Base-by-base conservation (phyloP, 208 protist genomes). In the Crithidia acanthocephali region DNA sequence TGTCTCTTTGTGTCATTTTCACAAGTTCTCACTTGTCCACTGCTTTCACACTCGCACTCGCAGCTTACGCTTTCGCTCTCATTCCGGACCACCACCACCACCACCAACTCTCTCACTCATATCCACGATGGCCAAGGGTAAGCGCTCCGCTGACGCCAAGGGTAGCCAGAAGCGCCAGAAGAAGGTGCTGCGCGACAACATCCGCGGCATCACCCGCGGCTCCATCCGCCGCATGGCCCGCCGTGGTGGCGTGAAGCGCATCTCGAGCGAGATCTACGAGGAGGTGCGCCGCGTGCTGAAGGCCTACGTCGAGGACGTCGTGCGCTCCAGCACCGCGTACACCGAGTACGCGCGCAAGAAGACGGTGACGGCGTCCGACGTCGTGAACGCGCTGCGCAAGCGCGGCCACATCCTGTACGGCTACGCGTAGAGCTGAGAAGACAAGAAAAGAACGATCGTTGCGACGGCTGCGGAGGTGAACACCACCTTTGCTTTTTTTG, bases 231-330 rank as follows among this genome's bases (percentile, higher is more conserved):
- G 94, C 81, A 80, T 98, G 51, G 94, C 94, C 55, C 87, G 94
- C 80, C 84, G 94, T 80, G 94, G 94, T 73, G 94, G 94, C 74
- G 91, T 97, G 72, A 96, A 96, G 80, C 88, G 94, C 78, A 97
- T 98, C 83, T 86, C 79, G 42, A 75, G 74, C 65, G 80, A 85
- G 59, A 75, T 87, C 59, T 87, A 90, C 84, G 81, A 90, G 63
- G 84, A 90, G 81, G 72, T 90, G 63, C 84, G 84, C 64, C 75
- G 76, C 55, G 88, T 95, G 59, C 81, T 97, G 42, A 96, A 94
- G 73, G 68, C 57, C 28, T 97, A 93, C 79, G 75, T 97, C 22
- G 87, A 95, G 72, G 78, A 79, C 33, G 87, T 97, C 53, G 76
- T 58, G 53, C 25, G 16, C 45, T 50, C 45, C 9, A 50, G 45